Percentiles rank a stretch among this genome's conserved stretches.
Evolutionary conservation across 176 grass and related monocot genomes (phyloP).

Genomic region (Zizania latifolia): DNA sequence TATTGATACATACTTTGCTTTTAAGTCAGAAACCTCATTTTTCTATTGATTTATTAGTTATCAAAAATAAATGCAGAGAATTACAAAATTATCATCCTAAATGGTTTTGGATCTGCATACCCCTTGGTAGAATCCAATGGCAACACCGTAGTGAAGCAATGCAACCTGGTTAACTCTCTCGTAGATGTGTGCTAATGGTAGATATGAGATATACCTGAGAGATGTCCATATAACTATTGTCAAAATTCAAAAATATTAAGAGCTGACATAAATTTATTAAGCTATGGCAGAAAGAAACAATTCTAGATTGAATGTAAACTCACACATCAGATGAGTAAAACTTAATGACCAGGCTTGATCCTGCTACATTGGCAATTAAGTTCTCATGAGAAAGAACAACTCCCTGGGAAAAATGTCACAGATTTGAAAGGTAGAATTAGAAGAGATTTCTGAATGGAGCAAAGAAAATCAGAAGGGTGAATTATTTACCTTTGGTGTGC

Average conservation of each 20-base stretch:
- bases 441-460: background rate
- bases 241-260: background rate
- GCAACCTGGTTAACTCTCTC: conserved; percentile 78
- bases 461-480: conserved; percentile 15
- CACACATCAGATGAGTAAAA: conserved; percentile 86
- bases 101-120: conserved; percentile 40
- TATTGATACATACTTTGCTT: background rate
- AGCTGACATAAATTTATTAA: background rate
- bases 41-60: background rate
- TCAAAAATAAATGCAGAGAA: background rate
- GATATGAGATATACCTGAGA: conserved; percentile 77
- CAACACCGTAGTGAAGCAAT: conserved; percentile 59
- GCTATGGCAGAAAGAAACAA: background rate
- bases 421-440: conserved; percentile 18
- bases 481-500: conserved; percentile 74
- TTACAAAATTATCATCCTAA: background rate
- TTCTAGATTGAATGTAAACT: conserved; percentile 18
- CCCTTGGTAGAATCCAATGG: conserved; percentile 98
- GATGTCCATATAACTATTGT: background rate
- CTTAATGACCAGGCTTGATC: conserved; percentile 40
- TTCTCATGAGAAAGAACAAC: conserved; percentile 80
- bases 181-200: conserved; percentile 94
- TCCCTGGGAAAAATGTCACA: conserved; percentile 59
- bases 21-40: background rate
- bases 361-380: conserved; percentile 92